Percentiles rank a stretch among this genome's conserved stretches.
phyloP scores from a whole-genome alignment of 495 filamentous ascomycete species.

The Aspergillus biplanus region DNA sequence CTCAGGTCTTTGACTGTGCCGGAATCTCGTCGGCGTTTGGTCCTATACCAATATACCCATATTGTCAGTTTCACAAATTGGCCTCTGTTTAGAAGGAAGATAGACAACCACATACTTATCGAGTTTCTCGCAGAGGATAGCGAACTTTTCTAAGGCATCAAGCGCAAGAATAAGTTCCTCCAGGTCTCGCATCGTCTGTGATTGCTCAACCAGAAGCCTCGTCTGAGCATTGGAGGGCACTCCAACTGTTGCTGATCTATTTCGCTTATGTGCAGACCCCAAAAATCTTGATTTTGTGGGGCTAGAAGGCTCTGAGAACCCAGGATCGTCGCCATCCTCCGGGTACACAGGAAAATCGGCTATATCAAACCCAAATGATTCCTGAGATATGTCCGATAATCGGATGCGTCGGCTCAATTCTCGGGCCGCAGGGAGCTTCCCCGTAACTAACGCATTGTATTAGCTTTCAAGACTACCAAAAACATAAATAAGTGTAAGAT shows the following conservation, averaged over 20 bases:
- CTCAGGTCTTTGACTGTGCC: conserved; percentile 39
- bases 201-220: conserved; percentile 50
- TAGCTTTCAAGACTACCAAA: conserved; percentile 2
- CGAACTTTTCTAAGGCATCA: conserved; percentile 66
- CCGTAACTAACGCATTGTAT: conserved; percentile 26
- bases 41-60: conserved; percentile 20
- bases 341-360: conserved; percentile 34
- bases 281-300: conserved; percentile 37
- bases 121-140: conserved; percentile 47
- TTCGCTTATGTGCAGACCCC: conserved; percentile 27
- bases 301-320: conserved; percentile 34
- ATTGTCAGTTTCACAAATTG: conserved; percentile 21
- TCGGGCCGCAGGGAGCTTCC: conserved; percentile 67
- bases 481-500: too few species aligned
- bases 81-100: background rate
- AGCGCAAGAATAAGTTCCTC: conserved; percentile 69
- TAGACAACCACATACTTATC: conserved; percentile 39
- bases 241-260: conserved; percentile 22
- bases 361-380: conserved; percentile 47
- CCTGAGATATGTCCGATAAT: conserved; percentile 45
- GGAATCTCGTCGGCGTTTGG: conserved; percentile 39
- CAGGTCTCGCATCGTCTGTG: conserved; percentile 71
- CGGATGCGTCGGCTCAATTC: conserved; percentile 55
- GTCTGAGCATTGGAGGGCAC: conserved; percentile 19
- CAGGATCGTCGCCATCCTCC: conserved; percentile 27